Base-by-base conservation (phyloP, 2,329 filamentous ascomycete genomes). In the Delphinella strobiligena region DNA sequence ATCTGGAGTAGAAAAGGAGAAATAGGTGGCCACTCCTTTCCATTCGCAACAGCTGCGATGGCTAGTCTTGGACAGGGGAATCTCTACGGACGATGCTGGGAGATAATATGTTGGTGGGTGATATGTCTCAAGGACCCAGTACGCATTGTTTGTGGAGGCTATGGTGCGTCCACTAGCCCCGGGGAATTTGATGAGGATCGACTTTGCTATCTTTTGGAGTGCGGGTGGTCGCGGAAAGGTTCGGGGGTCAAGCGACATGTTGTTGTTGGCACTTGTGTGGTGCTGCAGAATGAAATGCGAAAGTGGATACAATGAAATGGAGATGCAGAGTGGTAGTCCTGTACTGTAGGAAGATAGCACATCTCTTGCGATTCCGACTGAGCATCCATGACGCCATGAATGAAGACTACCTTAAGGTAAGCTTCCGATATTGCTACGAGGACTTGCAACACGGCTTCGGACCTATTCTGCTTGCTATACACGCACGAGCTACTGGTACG, bases 101-200 rank as follows among this genome's bases (percentile, higher is more conserved):
- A 80, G 60, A 51, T 78, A 79, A 55, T 78, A 79, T 19, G 74
- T 77, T 4, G 75, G 75, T 24, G 75, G 72, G 48, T 78, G 74
- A 47, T 73, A 71, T 14, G 74, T 77, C 54, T 79, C 74, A 24
- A 79, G 59, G 3, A 75, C 73, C 74, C 75, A 78, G 52, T 69
- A 78, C 2, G 68, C 72, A 34, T 72, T 64, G 40, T 61, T 68
- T 5, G 75, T 77, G 32, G 78, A 71, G 9, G 72, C 75, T 45
- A 79, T 68, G 36, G 66, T 58, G 34, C 68, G 58, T 15, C 66
- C 69, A 18, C 68, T 61, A 32, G 69, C 57, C 15, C 66, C 68
- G 19, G 69, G 62, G 64, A 71, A 77, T 52, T 67, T 71, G 45
- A 80, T 66, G 46, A 67, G 64, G 24, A 47, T 42, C 4, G 37